Percentiles rank a stretch among this genome's conserved stretches.
Evolutionary conservation across 2,329 filamentous ascomycete genomes (phyloP).

Genomic region (Simplicillium sp.): DNA sequence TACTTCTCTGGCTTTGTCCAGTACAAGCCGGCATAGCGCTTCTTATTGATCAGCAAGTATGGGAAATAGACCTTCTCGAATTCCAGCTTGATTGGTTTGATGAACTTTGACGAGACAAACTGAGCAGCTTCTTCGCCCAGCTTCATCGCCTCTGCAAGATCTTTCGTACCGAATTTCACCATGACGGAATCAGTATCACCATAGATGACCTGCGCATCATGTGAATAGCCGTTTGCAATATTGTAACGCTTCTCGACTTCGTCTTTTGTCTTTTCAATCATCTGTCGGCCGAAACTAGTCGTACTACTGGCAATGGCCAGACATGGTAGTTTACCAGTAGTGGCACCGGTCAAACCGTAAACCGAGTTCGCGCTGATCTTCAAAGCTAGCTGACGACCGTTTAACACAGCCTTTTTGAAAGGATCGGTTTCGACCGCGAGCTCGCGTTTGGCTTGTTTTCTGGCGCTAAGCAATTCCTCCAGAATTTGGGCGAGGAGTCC

Average conservation of each 20-base stretch:
- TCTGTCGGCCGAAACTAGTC: conserved; percentile 91
- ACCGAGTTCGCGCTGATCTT: conserved; percentile 98
- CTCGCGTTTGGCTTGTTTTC: conserved; percentile 92
- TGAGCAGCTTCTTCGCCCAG: conserved; percentile 87
- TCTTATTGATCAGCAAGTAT: conserved; percentile 98
- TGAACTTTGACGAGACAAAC: conserved; percentile 83
- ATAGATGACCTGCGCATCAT: conserved; percentile 95
- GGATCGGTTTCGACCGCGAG: conserved; percentile 81
- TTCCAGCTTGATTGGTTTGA: conserved; percentile 96
- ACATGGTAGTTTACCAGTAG: conserved; percentile 90
- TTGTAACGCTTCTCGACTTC: conserved; percentile 87
- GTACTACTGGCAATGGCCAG: conserved; percentile 93
- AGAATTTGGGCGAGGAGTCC: conserved; percentile 91
- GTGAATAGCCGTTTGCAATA: conserved; percentile 86
- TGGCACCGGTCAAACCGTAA: conserved; percentile 93
- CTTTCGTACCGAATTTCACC: conserved; percentile 93
- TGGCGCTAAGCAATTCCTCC: conserved; percentile 80
- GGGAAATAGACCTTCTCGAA: conserved; percentile 99
- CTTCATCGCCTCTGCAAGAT: conserved; percentile 84
- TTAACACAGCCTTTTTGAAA: conserved; percentile 96
- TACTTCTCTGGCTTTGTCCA: conserved; percentile 93
- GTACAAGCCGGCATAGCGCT: conserved; percentile 94
- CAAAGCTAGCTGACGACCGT: conserved; percentile 90
- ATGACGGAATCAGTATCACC: conserved; percentile 99
- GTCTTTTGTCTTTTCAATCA: conserved; percentile 98